phyloP scores from a whole-genome alignment of 371 early-diverging fungal genomes.

The Caulochytrium protostelioides region DNA sequence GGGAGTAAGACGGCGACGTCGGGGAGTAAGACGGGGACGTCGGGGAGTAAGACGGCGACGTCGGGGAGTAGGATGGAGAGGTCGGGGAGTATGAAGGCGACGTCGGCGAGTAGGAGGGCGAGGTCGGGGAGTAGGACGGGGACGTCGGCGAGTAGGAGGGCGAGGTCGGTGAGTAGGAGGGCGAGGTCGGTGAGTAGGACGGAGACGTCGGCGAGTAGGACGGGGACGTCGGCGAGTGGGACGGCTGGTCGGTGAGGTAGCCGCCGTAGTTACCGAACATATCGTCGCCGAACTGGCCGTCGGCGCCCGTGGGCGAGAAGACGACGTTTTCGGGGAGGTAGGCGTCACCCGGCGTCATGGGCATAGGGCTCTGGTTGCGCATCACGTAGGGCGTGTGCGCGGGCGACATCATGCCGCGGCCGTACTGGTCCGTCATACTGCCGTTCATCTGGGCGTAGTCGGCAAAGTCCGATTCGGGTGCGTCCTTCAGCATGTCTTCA shows the following conservation, averaged over 20 bases:
- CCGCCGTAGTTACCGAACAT: conserved; percentile 12
- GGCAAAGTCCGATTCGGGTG: conserved; percentile 9
- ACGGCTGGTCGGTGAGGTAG: conserved; percentile 46
- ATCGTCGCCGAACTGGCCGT: conserved; percentile 17
- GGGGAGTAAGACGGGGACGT: conserved; percentile 25
- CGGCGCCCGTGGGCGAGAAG: conserved; percentile 44
- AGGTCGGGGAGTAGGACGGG: conserved; percentile 30
- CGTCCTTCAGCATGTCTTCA: conserved; percentile 58
- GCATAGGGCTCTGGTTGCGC: conserved; percentile 8
- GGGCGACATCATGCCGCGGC: conserved; percentile 9
- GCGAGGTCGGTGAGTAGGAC: conserved; percentile 47
- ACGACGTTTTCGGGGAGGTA: conserved; percentile 25
- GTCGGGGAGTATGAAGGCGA: conserved; percentile 37
- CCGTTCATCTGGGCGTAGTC: conserved; percentile 13
- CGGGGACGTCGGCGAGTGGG: conserved; percentile 35
- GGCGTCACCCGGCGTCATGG: conserved; percentile 9
- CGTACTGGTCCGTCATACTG: conserved; percentile 6
- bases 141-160: conserved; percentile 64
- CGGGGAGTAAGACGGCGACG: conserved; percentile 9
- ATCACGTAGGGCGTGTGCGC: conserved; percentile 19
- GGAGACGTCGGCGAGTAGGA: conserved; percentile 36
- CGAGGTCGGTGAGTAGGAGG: conserved; percentile 40
- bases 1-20: conserved; percentile 33
- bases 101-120: conserved; percentile 40
- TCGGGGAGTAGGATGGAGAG: conserved; percentile 14